A percentile compares a stretch with the other conserved stretches of the same genome.
Conservation (phyloP, 352 stramenopile species). For the Globisporangium mamillatum region DNA sequence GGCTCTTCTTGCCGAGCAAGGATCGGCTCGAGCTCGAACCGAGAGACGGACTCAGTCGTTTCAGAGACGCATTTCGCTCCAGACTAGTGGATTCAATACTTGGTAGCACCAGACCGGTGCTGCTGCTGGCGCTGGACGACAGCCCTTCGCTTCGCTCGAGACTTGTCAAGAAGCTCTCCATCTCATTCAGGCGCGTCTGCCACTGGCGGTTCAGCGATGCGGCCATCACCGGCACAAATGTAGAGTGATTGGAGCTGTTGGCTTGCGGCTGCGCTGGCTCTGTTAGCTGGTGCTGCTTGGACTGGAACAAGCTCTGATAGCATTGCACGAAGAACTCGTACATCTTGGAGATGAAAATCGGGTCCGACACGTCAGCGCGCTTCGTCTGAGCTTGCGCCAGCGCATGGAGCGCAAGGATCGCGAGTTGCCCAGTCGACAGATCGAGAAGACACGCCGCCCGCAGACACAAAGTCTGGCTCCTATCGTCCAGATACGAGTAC, state of each 20-base stretch:
- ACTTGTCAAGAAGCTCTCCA: constrained; percentile 53
- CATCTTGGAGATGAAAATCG: constrained; percentile 45
- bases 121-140: not conserved
- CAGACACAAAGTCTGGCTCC: constrained; percentile 32
- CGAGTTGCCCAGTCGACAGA: constrained; percentile 48
- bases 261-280: not conserved
- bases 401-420: constrained; percentile 55
- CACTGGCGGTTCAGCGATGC: constrained; percentile 22
- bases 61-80: constrained; percentile 3
- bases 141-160: constrained; percentile 13
- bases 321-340: constrained; percentile 53
- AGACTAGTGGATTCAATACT: not conserved
- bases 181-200: constrained; percentile 39
- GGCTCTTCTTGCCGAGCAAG: constrained; percentile 23
- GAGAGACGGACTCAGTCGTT: constrained; percentile 2
- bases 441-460: constrained; percentile 28
- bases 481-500: constrained; percentile 17
- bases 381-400: constrained; percentile 30
- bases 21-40: constrained; percentile 24
- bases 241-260: not conserved
- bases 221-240: not conserved
- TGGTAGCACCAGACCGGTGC: not conserved
- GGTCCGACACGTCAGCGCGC: constrained; percentile 40
- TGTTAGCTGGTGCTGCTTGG: constrained; percentile 10
- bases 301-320: constrained; percentile 59